Evolutionary conservation across 768 basidiomycete genomes (phyloP).

Genomic region (Suillus luteus): DNA sequence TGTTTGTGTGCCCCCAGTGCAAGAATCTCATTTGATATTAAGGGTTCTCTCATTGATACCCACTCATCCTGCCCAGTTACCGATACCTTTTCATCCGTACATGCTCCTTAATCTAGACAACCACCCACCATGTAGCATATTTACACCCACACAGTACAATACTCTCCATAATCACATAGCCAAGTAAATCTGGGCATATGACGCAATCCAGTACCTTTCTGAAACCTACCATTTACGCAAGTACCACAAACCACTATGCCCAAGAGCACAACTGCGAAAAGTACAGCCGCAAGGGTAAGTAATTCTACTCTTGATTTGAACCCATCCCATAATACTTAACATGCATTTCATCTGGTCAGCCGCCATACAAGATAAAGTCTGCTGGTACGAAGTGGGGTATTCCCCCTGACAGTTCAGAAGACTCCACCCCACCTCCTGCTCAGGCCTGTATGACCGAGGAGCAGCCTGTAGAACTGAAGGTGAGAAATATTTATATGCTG

Average conservation of each 20-base stretch:
- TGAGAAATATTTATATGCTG: neutral
- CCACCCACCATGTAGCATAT: neutral
- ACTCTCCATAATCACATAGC: neutral
- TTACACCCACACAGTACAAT: neutral
- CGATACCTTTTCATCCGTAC: neutral
- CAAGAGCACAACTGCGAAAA: neutral
- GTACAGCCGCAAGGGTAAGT: neutral
- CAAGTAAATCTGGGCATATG: neutral
- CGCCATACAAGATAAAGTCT: constrained; percentile 6
- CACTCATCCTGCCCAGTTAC: neutral
- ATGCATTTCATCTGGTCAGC: neutral
- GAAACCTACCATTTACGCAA: neutral
- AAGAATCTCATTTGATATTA: constrained; percentile 41
- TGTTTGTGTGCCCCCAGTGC: constrained; percentile 46
- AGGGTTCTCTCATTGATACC: neutral
- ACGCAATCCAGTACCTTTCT: neutral
- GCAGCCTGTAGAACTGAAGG: neutral
- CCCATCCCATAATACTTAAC: neutral
- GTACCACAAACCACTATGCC: neutral
- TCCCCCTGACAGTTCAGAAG: neutral
- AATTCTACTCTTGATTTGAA: neutral
- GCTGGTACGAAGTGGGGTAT: constrained; percentile 6
- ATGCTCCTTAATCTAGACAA: neutral
- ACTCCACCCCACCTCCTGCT: neutral
- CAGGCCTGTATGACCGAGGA: neutral